These are phyloP conservation scores for Baudoinia panamericana DNA, from an alignment of 495 filamentous ascomycete species.

Conservation along the genomic window DNA sequence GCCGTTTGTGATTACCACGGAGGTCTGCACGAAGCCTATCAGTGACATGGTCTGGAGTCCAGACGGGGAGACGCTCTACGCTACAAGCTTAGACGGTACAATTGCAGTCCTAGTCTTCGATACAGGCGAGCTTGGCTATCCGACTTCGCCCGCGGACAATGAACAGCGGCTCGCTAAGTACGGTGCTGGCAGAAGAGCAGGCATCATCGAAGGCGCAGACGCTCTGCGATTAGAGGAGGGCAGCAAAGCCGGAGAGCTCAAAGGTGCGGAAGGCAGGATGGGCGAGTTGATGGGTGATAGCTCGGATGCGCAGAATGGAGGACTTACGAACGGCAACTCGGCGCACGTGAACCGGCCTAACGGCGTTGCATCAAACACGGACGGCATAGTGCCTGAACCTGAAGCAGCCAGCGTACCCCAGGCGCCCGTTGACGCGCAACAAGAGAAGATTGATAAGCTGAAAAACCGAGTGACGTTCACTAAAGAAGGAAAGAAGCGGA, in stretches of 20 bases:
- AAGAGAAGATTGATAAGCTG: constrained; percentile 58
- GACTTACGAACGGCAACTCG: constrained; percentile 21
- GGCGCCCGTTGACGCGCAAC: constrained; percentile 37
- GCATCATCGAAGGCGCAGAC: constrained; percentile 80
- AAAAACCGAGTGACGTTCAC: constrained; percentile 88
- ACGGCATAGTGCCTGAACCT: constrained; percentile 34
- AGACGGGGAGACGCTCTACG: constrained; percentile 74
- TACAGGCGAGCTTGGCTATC: constrained; percentile 58
- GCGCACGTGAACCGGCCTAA: no score
- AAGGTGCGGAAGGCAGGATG: constrained; percentile 86
- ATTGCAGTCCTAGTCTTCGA: constrained; percentile 66
- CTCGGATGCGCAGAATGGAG: constrained; percentile 3
- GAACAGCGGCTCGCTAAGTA: constrained; percentile 86
- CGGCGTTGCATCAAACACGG: no score
- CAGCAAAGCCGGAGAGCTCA: constrained; percentile 79
- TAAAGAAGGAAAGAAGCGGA: constrained; percentile 93
- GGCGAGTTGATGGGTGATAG: constrained; percentile 88
- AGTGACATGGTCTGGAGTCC: constrained; percentile 92
- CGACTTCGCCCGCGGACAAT: constrained; percentile 69
- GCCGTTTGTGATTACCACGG: constrained; percentile 76
- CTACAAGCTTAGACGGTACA: constrained; percentile 75
- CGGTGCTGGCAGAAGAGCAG: constrained; percentile 72
- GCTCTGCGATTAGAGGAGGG: constrained; percentile 76
- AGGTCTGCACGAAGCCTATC: constrained; percentile 77
- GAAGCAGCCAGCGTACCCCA: constrained; percentile 25